Conservation (phyloP, 148 eudicot genomes). For the Amaranthus cruentus region DNA sequence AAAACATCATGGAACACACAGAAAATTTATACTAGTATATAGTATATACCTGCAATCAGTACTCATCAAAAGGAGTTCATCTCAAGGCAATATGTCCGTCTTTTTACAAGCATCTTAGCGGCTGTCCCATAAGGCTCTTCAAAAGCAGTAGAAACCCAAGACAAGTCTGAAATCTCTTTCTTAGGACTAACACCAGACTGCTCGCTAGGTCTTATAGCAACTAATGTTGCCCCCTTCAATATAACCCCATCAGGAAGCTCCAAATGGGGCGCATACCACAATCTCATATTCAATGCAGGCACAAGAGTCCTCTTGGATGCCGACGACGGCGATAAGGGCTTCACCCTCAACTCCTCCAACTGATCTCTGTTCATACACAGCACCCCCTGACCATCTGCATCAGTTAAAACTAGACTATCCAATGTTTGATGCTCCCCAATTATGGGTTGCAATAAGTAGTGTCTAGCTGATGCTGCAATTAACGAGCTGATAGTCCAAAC, state of each 20-base stretch:
- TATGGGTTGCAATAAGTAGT: constrained; percentile 74
- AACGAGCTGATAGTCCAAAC: constrained; percentile 88
- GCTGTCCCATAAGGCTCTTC: constrained; percentile 80
- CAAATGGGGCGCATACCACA: constrained; percentile 78
- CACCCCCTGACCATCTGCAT: constrained; percentile 83
- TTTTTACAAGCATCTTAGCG: constrained; percentile 71
- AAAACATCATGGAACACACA: background rate
- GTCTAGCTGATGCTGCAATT: constrained; percentile 93
- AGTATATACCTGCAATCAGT: constrained; percentile 24
- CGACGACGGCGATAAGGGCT: constrained; percentile 74
- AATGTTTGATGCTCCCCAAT: constrained; percentile 67
- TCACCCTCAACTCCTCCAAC: constrained; percentile 81
- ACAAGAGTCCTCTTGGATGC: constrained; percentile 79
- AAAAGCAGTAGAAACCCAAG: constrained; percentile 69
- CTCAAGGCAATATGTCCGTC: constrained; percentile 85
- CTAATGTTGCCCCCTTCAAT: constrained; percentile 80
- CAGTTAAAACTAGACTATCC: constrained; percentile 59
- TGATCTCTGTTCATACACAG: constrained; percentile 80
- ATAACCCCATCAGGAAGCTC: constrained; percentile 76
- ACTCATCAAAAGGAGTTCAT: constrained; percentile 73
- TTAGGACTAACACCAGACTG: constrained; percentile 41
- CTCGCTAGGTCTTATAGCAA: constrained; percentile 78
- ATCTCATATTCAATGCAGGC: constrained; percentile 78
- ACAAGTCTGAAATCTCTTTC: constrained; percentile 50
- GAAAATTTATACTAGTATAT: background rate